Evolutionary conservation across 495 filamentous ascomycete genomes (phyloP), one percentile per base, ranked within the genome.

Genomic region (Oidiodendron maius): DNA sequence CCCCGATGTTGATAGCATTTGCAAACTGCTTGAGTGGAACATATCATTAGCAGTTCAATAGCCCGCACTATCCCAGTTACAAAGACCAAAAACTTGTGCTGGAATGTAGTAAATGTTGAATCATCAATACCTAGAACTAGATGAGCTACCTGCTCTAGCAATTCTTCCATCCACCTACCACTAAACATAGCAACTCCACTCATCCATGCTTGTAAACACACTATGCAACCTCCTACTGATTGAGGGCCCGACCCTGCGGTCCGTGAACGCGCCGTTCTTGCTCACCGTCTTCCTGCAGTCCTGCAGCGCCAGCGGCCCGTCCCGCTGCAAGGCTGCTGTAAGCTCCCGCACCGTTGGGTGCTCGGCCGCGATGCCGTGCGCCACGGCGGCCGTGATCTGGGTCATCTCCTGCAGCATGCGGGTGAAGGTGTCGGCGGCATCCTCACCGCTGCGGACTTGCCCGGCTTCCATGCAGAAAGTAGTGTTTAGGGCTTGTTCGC

Each of bases 401-500:
- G 75, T 68, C 18, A 91, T 75, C 64, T 89, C 82, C 63, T 90
- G 83, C 36, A 95, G 69, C 86, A 91, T 87, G 53, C 81, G 82
- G 36, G 80, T 65, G 51, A 82, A 93, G 0, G 81, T 90, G 54
- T 93, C 88, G 16, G 65, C 56, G 15, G 76, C 68, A 41, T 80
- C 77, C 16, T 82, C 76, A 36, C 87, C 89, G 0, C 82, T 75
- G 41, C 82, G 84, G 26, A 93, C 86, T 60, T 93, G 89, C 0
- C 89, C 89, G 0, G 69, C 65, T 32, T 89, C 88, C 81, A 91
- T 89, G 65, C 88, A 91, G 67, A 93, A 93, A 2, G 78, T 75
- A 5, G 83, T 80, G 6, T 67, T 58, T 25, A 67, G 53, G 46
- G 67, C 59, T 46, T 64, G 59, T 38, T 63, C 58, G 25, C 65